Evolutionary conservation across 768 basidiomycete species (phyloP).

Genomic region (Pleurotus djamor): DNA sequence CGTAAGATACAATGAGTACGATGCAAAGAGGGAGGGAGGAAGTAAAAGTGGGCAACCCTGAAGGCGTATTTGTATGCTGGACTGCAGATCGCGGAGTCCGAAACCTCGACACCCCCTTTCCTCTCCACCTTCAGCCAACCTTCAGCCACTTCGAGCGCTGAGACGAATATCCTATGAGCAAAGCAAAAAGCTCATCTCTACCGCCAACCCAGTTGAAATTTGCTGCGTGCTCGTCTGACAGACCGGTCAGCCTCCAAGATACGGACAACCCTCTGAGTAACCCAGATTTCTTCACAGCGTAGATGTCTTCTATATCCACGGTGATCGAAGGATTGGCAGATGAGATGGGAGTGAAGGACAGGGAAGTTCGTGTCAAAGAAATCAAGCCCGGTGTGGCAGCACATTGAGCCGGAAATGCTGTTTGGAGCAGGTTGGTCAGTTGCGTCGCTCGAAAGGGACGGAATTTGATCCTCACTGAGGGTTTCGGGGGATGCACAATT

Average conservation of each 20-base stretch:
- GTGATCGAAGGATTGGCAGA: slow-evolving; percentile 40
- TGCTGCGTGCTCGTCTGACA: slow-evolving; percentile 38
- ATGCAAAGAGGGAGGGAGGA: background rate
- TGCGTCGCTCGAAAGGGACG: too few relatives aligned
- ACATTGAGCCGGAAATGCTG: slow-evolving; percentile 64
- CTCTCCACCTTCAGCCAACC: slow-evolving; percentile 10
- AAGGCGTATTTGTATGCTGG: background rate
- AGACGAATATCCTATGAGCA: slow-evolving; percentile 46
- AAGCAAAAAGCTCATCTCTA: slow-evolving; percentile 66
- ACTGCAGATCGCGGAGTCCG: background rate
- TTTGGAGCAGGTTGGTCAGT: background rate
- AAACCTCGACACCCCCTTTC: background rate
- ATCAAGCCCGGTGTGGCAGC: slow-evolving; percentile 55
- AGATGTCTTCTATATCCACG: slow-evolving; percentile 44
- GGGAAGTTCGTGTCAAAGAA: slow-evolving; percentile 43
- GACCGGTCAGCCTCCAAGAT: slow-evolving; percentile 31
- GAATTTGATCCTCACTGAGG: too few relatives aligned
- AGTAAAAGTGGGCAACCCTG: background rate
- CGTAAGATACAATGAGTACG: background rate
- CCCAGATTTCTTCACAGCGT: slow-evolving; percentile 56
- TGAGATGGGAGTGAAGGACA: slow-evolving; percentile 58
- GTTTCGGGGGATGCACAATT: too few relatives aligned
- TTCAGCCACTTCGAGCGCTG: slow-evolving; percentile 47
- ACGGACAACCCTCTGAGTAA: slow-evolving; percentile 52
- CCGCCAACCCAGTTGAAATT: slow-evolving; percentile 58